These are phyloP conservation scores for Lentinus tigrinus DNA, from an alignment of 768 basidiomycete genomes.

Conservation along the genomic window DNA sequence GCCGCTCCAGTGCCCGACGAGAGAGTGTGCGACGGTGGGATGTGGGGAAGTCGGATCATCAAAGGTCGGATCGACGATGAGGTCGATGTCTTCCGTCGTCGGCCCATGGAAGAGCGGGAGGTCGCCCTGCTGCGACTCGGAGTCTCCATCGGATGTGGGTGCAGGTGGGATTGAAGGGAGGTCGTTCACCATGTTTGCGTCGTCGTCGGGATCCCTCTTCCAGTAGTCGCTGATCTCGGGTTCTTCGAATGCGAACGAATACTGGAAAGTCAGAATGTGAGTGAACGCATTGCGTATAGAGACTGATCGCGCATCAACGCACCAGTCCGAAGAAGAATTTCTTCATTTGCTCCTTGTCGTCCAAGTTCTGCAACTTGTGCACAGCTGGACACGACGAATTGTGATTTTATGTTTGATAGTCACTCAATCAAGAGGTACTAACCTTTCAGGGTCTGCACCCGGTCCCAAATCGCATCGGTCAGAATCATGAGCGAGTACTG, in stretches of 20 bases:
- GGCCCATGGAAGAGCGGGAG: not conserved
- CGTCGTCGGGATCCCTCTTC: not conserved
- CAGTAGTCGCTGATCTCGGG: not conserved
- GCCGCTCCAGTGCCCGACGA: conserved; percentile 9
- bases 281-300: not conserved
- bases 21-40: not conserved
- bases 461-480: not conserved
- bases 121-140: not conserved
- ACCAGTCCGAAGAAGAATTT: conserved; percentile 14
- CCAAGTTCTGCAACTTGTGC: conserved; percentile 6
- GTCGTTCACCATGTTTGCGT: not conserved
- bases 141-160: not conserved
- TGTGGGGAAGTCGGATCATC: not conserved
- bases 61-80: not conserved
- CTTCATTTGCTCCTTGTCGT: not conserved
- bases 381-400: not conserved
- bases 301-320: not conserved
- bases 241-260: not conserved
- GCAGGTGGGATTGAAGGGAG: not conserved
- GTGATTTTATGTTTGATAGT: not conserved
- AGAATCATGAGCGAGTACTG: conserved; percentile 1
- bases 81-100: not conserved
- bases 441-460: too few relatives aligned
- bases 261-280: not conserved
- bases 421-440: not conserved